A percentile compares a stretch with the other conserved stretches of the same genome.
Evolutionary conservation across 495 filamentous ascomycete genomes (phyloP).

Genomic region (Coniosporium apollinis): DNA sequence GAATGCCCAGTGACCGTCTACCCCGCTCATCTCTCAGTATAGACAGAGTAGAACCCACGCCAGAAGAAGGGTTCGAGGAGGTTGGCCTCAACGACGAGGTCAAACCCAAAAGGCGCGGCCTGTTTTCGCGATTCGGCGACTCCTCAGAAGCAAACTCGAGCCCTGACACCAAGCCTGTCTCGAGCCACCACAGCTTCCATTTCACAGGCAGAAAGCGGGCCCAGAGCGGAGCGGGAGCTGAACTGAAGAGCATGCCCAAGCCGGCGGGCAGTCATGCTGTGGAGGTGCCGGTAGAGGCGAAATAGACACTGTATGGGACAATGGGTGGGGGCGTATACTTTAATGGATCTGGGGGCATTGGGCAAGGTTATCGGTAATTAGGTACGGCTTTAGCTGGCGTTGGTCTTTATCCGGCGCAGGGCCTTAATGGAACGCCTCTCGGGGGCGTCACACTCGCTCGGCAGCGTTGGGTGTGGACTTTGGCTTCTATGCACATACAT

Average conservation of each 20-base stretch:
- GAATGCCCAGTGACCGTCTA: conserved; percentile 17
- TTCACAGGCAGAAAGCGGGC: conserved; percentile 16
- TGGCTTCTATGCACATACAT: too few relatives aligned
- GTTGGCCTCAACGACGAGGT: conserved; percentile 66
- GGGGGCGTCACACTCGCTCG: too few relatives aligned
- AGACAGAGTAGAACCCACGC: conserved; percentile 13
- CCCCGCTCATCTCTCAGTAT: conserved; percentile 1
- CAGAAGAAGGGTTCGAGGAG: conserved; percentile 77
- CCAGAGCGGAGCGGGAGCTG: conserved; percentile 16
- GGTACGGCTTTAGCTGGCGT: too few relatives aligned
- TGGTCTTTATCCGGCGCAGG: too few relatives aligned
- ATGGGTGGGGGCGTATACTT: too few relatives aligned
- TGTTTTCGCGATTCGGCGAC: conserved; percentile 78
- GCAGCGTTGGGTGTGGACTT: too few relatives aligned
- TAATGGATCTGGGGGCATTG: too few relatives aligned
- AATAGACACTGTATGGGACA: background rate
- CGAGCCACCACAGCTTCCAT: conserved; percentile 7
- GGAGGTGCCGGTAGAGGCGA: conserved; percentile 3
- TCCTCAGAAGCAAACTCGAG: conserved; percentile 4
- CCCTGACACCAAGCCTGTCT: conserved; percentile 4
- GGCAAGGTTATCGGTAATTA: too few relatives aligned
- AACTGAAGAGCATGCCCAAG: conserved; percentile 17
- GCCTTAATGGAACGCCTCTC: too few relatives aligned
- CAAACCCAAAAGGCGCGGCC: conserved; percentile 50
- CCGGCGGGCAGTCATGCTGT: conserved; percentile 1